Evolutionary conservation across 2,329 filamentous ascomycete genomes (phyloP).

Genomic region (Cytospora leucostoma): DNA sequence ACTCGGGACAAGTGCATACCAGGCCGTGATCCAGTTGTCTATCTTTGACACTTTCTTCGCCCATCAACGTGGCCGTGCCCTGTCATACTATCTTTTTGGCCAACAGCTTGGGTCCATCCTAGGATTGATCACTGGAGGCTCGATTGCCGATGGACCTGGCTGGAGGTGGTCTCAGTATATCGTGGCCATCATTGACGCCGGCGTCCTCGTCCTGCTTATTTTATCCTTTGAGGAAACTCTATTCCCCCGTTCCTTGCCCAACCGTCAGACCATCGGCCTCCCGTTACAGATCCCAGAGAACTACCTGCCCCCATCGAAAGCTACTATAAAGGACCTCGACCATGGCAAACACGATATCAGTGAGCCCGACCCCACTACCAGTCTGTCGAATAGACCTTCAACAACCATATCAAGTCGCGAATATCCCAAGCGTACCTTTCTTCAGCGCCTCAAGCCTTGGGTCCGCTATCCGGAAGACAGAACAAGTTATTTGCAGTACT

Average conservation of each 20-base stretch:
- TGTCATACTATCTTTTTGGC: constrained; percentile 42
- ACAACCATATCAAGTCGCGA: not conserved
- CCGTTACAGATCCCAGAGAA: not conserved
- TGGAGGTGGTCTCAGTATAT: constrained; percentile 38
- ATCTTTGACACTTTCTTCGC: constrained; percentile 44
- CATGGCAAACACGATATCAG: not conserved
- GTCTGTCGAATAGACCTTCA: not conserved
- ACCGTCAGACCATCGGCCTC: not conserved
- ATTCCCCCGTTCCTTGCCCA: not conserved
- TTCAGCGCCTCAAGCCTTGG: constrained; percentile 31
- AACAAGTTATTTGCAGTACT: constrained; percentile 43
- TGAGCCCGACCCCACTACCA: not conserved
- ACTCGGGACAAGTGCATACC: constrained; percentile 40
- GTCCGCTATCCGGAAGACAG: constrained; percentile 37
- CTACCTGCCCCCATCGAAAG: not conserved
- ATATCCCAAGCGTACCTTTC: constrained; percentile 28
- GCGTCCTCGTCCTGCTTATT: constrained; percentile 21
- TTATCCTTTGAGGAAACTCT: constrained; percentile 36
- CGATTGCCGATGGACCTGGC: constrained; percentile 38
- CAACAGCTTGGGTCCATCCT: constrained; percentile 43
- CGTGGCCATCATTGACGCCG: constrained; percentile 34
- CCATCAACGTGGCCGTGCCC: constrained; percentile 40
- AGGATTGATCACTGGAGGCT: constrained; percentile 40
- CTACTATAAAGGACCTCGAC: not conserved
- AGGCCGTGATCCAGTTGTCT: constrained; percentile 42